A percentile compares a stretch with the other conserved stretches of the same genome.
Conservation (phyloP, 2,329 filamentous ascomycete species). For the Sporothrix humicola region DNA sequence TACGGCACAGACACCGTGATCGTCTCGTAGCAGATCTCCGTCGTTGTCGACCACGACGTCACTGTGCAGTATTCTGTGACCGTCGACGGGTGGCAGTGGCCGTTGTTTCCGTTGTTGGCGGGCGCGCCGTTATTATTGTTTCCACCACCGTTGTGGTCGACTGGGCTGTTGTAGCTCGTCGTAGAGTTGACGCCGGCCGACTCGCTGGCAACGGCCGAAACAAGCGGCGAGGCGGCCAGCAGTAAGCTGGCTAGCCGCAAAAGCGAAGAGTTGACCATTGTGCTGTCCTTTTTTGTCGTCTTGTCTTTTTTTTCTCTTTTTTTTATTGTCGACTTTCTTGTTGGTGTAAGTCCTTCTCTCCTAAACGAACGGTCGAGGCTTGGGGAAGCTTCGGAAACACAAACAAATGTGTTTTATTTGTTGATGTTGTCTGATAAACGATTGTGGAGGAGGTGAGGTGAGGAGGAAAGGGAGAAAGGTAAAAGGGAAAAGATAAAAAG, state of each 20-base stretch:
- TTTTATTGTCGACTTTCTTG: background rate
- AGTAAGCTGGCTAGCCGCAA: conserved; percentile 30
- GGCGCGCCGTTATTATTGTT: background rate
- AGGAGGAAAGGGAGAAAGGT: background rate
- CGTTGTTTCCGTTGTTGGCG: background rate
- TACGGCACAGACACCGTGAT: conserved; percentile 26
- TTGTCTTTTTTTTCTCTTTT: background rate
- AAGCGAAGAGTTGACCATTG: conserved; percentile 17
- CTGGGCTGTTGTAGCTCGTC: conserved; percentile 27
- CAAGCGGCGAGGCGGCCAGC: conserved; percentile 5
- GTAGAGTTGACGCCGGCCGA: background rate
- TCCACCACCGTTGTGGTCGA: background rate
- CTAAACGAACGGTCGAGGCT: conserved; percentile 21
- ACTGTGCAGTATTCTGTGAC: conserved; percentile 31
- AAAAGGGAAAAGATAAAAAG: background rate
- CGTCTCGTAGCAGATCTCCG: conserved; percentile 26
- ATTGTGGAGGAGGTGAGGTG: conserved; percentile 8
- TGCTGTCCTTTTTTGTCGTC: background rate
- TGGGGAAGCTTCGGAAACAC: background rate
- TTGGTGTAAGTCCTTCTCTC: background rate
- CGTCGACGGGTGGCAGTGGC: background rate
- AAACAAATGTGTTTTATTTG: conserved; percentile 31
- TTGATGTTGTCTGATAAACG: conserved; percentile 14
- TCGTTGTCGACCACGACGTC: conserved; percentile 23
- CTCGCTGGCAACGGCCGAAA: background rate